Percentiles rank a stretch among this genome's conserved stretches.
These are phyloP conservation scores for Cladosporium sp. DNA, from an alignment of 2,329 filamentous ascomycete genomes.

Conservation along the genomic window DNA sequence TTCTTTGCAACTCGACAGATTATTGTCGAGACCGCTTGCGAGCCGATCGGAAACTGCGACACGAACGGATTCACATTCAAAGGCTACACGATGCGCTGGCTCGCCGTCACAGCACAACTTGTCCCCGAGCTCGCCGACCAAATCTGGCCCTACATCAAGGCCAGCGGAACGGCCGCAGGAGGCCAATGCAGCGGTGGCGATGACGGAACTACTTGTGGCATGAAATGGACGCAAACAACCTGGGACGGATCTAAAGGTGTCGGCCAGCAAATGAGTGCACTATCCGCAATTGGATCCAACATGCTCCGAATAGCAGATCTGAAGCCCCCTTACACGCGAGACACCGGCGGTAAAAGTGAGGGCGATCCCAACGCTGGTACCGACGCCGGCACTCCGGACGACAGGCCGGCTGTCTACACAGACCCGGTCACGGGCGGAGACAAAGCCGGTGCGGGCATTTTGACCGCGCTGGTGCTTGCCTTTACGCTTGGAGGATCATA, in stretches of 20 bases:
- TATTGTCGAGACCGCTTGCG: slow-evolving; percentile 42
- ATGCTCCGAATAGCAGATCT: slow-evolving; percentile 35
- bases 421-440: slow-evolving; percentile 51
- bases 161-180: slow-evolving; percentile 44
- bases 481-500: slow-evolving; percentile 6
- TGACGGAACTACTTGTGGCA: slow-evolving; percentile 41
- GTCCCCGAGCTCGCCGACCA: slow-evolving; percentile 49
- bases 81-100: slow-evolving; percentile 48
- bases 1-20: slow-evolving; percentile 35
- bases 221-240: slow-evolving; percentile 36
- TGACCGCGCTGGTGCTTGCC: slow-evolving; percentile 8
- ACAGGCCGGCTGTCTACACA: slow-evolving; percentile 36
- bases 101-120: slow-evolving; percentile 52
- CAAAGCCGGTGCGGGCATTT: slow-evolving; percentile 56
- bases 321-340: slow-evolving; percentile 36
- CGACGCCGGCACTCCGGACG: slow-evolving; percentile 18
- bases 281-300: slow-evolving; percentile 40
- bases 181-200: slow-evolving; percentile 45
- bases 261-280: slow-evolving; percentile 52
- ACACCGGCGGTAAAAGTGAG: slow-evolving; percentile 44
- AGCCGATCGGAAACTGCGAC: slow-evolving; percentile 36
- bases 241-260: slow-evolving; percentile 38
- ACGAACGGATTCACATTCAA: slow-evolving; percentile 39
- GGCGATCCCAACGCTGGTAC: slow-evolving; percentile 41
- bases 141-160: slow-evolving; percentile 45